Base-by-base conservation (phyloP, 192 early-diverging fungal species). In the Entomortierella lignicola region DNA sequence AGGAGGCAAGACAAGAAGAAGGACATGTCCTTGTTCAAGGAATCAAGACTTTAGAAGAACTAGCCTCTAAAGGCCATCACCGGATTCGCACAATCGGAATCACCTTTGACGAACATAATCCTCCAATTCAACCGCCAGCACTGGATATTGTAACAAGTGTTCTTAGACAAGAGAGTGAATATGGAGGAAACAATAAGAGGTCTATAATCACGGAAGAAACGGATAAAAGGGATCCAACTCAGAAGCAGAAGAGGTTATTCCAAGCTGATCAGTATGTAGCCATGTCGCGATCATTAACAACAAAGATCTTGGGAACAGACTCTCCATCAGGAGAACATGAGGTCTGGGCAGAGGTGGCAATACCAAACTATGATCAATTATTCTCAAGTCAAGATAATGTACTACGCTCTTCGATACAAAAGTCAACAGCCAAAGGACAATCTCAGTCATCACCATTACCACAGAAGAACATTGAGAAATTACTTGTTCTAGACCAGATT, bases 401-500 rank as follows among this genome's bases (percentile, higher is more conserved):
- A 44, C 37, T 26, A 13, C 56, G 11, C 23, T 0, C 29, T 11
- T 0, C 4, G 29, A 27, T 11, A 2, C 21, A 21, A 23, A 42
- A 42, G 10, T 13, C 59, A 26, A 42, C 59, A 23, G 43, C n/a
- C n/a, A n/a, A n/a, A n/a, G n/a, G n/a, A n/a, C n/a, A n/a, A n/a
- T n/a, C n/a, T n/a, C n/a, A n/a, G n/a, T n/a, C 34, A 37, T 10
- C 34, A 37, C 34, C 34, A 37, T 10, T 10, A 37, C 34, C 34
- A 37, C 34, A 7, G 34, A 37, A 1, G 2, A 7, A 15, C n/a
- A 67, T 29, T 29, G 30, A 15, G 4, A 52, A 11, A 42, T 21
- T 86, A 26, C 55, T 88, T 25, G 74, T 88, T 0, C 69, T 85
- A 20, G 82, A 88, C 52, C 68, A 71, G 20, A 75, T 88, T 23